Percentiles rank a stretch among this genome's conserved stretches.
Evolutionary conservation across 2,329 filamentous ascomycete species (phyloP).

Genomic region (Keithomyces neogunnii): DNA sequence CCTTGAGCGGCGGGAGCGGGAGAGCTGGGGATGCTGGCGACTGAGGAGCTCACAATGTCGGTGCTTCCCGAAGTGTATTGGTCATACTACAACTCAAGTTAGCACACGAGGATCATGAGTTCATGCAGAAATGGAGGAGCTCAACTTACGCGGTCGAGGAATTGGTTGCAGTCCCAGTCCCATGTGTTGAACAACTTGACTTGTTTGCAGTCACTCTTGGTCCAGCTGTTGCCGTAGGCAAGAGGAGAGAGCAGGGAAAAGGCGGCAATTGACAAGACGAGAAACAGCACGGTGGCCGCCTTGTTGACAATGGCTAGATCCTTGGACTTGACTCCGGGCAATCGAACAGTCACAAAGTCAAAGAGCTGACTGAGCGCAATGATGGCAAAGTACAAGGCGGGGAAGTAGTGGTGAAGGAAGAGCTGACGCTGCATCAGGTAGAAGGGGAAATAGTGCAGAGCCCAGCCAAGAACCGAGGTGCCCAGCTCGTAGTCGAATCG

Average conservation of each 20-base stretch:
- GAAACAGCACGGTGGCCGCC: conserved; percentile 62
- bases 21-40: conserved; percentile 18
- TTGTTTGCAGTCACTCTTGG: conserved; percentile 73
- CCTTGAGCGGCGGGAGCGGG: conserved; percentile 5
- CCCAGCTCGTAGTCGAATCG: conserved; percentile 97
- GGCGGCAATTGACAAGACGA: conserved; percentile 63
- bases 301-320: conserved; percentile 64
- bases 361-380: conserved; percentile 82
- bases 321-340: conserved; percentile 58
- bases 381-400: conserved; percentile 90
- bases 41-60: conserved; percentile 14
- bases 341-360: conserved; percentile 72
- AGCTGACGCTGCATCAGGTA: conserved; percentile 97
- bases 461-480: conserved; percentile 84
- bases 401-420: conserved; percentile 98
- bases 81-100: conserved; percentile 5
- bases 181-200: conserved; percentile 83
- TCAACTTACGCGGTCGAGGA: conserved; percentile 72
- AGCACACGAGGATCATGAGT: neutral
- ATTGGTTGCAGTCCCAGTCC: conserved; percentile 98
- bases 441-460: conserved; percentile 98
- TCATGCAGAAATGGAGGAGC: neutral
- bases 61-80: conserved; percentile 9
- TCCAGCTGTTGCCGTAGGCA: conserved; percentile 92
- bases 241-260: conserved; percentile 85